Base-by-base conservation (phyloP, 306 rosid genomes). In the Lathyrus oleraceus region DNA sequence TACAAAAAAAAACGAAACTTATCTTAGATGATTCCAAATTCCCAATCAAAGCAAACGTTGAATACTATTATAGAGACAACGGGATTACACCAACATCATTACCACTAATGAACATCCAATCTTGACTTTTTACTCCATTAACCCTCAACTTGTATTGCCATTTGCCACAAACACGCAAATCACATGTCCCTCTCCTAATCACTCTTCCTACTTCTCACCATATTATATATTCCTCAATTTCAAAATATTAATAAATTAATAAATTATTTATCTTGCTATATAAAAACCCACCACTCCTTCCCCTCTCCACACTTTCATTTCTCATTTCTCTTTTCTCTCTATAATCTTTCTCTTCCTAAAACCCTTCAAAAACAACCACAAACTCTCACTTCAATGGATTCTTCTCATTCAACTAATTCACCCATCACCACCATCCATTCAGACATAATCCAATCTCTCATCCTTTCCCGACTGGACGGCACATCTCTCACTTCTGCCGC, bases 401-500 rank as follows among this genome's bases (percentile, higher is more conserved):
- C 40, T 1, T 47, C 39, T 10, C 3, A 25, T 5, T 48, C 38
- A 52, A 20, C 27, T 36, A 3, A n/a, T 25, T 74, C 19, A 27
- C 4, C 39, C 4, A 83, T 89, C 81, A 53, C 86, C 64, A 42
- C 84, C 71, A 11, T 94, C 56, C 92, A 87, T 47, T 49, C 84
- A 1, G 89, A 90, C 78, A 62, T 94, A 76, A 76, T 94, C 42
- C 85, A 59, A 63, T 49, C 86, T 25, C 96, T 91, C 73, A 86
- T 94, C 81, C 89, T 94, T 20, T 77, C 61, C 57, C 87, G 89
- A 1, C 95, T 94, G 45, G 97, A 94, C 79, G 96, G 88, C 59
- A 72, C 86, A 4, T 8, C 90, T 13, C 87, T 94, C 10, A 80
- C 86, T 72, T 76, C 92, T 16, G 81, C 84, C 27, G 51, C 89